phyloP scores from a whole-genome alignment of 164 flowering plant genomes.

The Nymphaea colorata region DNA sequence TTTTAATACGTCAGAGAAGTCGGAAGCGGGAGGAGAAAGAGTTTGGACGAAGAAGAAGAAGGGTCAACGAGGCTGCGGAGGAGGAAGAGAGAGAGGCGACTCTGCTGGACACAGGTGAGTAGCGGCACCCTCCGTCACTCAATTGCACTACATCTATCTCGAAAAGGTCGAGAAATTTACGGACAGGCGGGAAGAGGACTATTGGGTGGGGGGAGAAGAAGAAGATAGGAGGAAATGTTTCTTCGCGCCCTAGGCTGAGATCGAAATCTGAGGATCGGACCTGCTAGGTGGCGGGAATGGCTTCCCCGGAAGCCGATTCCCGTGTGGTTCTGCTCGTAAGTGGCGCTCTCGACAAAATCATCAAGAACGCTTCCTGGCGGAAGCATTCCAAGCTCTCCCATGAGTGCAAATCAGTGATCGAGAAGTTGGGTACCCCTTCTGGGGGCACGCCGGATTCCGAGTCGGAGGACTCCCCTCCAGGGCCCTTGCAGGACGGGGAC shows the following conservation, averaged over 20 bases:
- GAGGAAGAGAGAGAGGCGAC: background rate
- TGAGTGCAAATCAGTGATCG: constrained; percentile 73
- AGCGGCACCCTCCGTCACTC: background rate
- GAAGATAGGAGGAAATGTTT: background rate
- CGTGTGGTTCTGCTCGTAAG: constrained; percentile 47
- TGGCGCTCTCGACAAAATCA: constrained; percentile 81
- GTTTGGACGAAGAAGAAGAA: background rate
- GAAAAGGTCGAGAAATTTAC: background rate
- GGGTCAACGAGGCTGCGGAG: background rate
- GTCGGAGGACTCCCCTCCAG: constrained; percentile 30
- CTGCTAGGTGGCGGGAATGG: constrained; percentile 50
- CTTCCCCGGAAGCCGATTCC: constrained; percentile 99
- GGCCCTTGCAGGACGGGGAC: constrained; percentile 61
- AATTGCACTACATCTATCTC: background rate
- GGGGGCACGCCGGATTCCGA: constrained; percentile 1
- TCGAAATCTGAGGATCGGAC: background rate
- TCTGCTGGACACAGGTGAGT: background rate
- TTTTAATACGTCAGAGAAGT: no score
- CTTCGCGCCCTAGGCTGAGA: background rate
- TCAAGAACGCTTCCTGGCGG: constrained; percentile 91
- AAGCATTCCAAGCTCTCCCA: constrained; percentile 82
- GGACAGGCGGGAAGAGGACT: background rate
- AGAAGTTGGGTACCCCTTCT: constrained; percentile 25
- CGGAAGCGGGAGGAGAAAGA: background rate
- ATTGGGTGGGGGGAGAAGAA: background rate